Conservation (phyloP, 176 grass and related monocot species). For the Cymbopogon citratus region DNA sequence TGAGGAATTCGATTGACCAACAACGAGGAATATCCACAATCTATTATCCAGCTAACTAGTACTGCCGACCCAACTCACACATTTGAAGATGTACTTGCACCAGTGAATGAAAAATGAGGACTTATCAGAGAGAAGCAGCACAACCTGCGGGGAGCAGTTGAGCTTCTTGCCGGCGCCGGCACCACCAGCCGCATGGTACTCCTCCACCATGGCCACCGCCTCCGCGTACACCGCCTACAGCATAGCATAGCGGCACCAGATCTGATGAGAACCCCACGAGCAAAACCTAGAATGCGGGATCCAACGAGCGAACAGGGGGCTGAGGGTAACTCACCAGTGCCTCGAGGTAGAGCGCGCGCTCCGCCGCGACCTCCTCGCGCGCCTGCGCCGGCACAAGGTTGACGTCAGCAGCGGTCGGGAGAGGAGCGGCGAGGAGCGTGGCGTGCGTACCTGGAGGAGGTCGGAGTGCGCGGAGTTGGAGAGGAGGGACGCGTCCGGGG, state of each 20-base stretch:
- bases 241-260: neutral
- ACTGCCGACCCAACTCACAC: neutral
- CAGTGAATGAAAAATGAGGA: neutral
- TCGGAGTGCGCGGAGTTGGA: constrained; percentile 71
- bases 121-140: neutral
- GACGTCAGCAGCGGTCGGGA: neutral
- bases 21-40: neutral
- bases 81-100: neutral
- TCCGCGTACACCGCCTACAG: constrained; percentile 74
- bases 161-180: constrained; percentile 57
- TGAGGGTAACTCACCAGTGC: constrained; percentile 58
- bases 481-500: constrained; percentile 81
- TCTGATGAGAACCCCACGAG: constrained; percentile 12
- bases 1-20: neutral
- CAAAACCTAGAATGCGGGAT: constrained; percentile 19
- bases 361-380: constrained; percentile 76
- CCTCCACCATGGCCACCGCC: constrained; percentile 80
- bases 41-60: neutral
- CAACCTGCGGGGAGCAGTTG: constrained; percentile 77
- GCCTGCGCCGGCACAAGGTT: constrained; percentile 31
- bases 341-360: constrained; percentile 79
- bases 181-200: constrained; percentile 60
- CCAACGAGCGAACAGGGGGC: neutral
- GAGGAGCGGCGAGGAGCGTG: constrained; percentile 13
- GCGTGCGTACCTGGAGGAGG: constrained; percentile 67